phyloP scores from a whole-genome alignment of 2,329 filamentous ascomycete species.

The Incumbomyces delicatus region DNA sequence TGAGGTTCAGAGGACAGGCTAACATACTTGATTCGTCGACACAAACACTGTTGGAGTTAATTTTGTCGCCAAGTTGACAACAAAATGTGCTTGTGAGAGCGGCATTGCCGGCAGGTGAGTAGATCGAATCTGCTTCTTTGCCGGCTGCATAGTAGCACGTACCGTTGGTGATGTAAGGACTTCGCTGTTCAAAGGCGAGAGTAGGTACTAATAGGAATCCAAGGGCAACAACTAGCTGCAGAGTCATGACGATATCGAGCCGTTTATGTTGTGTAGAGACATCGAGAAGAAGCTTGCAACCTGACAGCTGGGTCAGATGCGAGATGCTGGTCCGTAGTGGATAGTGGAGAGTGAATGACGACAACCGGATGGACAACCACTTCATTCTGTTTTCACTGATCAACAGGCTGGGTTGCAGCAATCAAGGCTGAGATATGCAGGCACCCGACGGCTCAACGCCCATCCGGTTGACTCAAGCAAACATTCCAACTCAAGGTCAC shows the following conservation, averaged over 20 bases:
- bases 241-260: not conserved
- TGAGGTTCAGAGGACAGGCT: slow-evolving; percentile 2
- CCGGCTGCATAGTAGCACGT: slow-evolving; percentile 16
- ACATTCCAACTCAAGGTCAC: not conserved
- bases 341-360: not conserved
- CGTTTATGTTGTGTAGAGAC: not conserved
- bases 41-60: slow-evolving; percentile 18
- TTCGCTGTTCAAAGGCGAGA: slow-evolving; percentile 9
- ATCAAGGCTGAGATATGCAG: not conserved
- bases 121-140: slow-evolving; percentile 12
- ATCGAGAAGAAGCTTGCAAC: not conserved
- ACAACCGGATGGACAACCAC: not conserved
- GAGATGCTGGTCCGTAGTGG: not conserved
- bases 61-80: slow-evolving; percentile 17
- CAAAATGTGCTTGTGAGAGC: slow-evolving; percentile 17
- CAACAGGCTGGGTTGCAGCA: not conserved
- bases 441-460: too few relatives aligned
- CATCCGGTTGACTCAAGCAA: not conserved
- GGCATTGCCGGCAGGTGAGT: slow-evolving; percentile 20
- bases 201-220: not conserved
- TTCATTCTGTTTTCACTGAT: not conserved
- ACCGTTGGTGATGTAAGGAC: slow-evolving; percentile 19
- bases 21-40: slow-evolving; percentile 16
- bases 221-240: not conserved
- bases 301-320: not conserved